Evolutionary conservation across 768 basidiomycete species (phyloP).

Genomic region (Clitopilus hobsonii): DNA sequence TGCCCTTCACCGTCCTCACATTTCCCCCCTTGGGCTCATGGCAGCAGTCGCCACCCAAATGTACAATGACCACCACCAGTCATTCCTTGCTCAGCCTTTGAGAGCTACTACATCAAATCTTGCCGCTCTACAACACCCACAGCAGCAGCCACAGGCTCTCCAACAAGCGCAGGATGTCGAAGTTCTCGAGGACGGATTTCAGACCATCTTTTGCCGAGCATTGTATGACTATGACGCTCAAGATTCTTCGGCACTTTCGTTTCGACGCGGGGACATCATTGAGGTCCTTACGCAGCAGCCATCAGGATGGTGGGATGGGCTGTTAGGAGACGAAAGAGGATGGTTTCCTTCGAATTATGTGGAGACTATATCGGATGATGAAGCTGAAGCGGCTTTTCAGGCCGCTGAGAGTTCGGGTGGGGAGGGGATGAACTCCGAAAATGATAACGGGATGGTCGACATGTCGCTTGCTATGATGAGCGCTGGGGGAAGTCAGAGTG

Average conservation of each 20-base stretch:
- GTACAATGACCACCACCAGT: constrained; percentile 18
- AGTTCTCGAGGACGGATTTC: constrained; percentile 53
- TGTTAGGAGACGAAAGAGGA: constrained; percentile 84
- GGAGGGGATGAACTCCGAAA: constrained; percentile 15
- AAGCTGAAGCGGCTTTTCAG: constrained; percentile 65
- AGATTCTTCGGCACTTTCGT: constrained; percentile 86
- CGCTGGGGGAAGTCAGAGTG: constrained; percentile 28
- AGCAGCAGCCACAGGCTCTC: constrained; percentile 13
- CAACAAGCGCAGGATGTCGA: constrained; percentile 28
- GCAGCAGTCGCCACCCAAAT: constrained; percentile 25
- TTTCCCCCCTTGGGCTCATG: constrained; percentile 16
- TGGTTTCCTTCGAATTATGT: constrained; percentile 99
- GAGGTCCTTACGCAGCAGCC: constrained; percentile 89
- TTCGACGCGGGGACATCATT: constrained; percentile 83
- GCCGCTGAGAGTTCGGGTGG: constrained; percentile 39
- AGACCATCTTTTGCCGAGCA: constrained; percentile 84
- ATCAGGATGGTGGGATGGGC: constrained; percentile 98
- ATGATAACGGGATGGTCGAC: constrained; percentile 34
- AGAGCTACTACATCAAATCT: constrained; percentile 14
- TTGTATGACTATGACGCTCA: constrained; percentile 88
- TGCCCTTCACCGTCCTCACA: constrained; percentile 6
- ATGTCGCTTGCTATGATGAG: constrained; percentile 45
- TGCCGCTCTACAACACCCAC: neutral
- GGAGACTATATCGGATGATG: constrained; percentile 68
- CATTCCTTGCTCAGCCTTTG: constrained; percentile 15